Base-by-base conservation (phyloP, 108 stramenopile genomes). In the Pinguiococcus pyrenoidosus region DNA sequence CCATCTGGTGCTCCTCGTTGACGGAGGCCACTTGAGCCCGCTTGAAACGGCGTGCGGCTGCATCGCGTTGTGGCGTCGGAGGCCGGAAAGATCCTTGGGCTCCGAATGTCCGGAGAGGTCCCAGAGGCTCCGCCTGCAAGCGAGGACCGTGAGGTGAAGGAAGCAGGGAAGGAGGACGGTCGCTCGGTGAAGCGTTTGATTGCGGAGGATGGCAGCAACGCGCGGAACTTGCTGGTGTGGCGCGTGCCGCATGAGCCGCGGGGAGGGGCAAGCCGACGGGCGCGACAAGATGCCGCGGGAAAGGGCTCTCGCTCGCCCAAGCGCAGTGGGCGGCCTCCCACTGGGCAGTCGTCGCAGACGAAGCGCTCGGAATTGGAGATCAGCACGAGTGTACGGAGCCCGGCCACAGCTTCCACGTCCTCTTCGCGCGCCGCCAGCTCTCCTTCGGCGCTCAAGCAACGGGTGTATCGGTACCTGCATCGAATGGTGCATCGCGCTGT, bases 401-500 rank as follows among this genome's bases (percentile, higher is more conserved):
- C 39, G 6, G 33, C 42, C 25, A 44, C 44, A 12, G 34, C 33
- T 5, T 16, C 54, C 7, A 22, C 54, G 12, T 18, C 43, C 25
- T 54, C 18, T 26, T 22, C 29, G 8, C 41, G 41, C 12, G 34
- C 25, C 34, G 28, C 43, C 33, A 28, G 54, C 32, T 42, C 44
- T 32, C 39, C 41, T 12, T 35, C 44, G 43, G 34, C 44, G 33
- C 33, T 55, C 41, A 55, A 44, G 43, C 54, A 55, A 29, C 54
- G 54, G 8, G 24, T 55, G 25, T 55, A 44, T 42, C 43, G 54
- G n/a, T 55, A 55, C n/a, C 54, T 55, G 13, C 44, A 44, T 43
- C 54, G 54, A 22, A 55, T 44, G 25, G 54, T 55, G 1, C 44
- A 55, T 44, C 25, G 44, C 5, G 56, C 56, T 30, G 56, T 58